Evolutionary conservation across 148 eudicot species (phyloP), one percentile per base, ranked within the genome.

Genomic region (Fagopyrum esculentum): DNA sequence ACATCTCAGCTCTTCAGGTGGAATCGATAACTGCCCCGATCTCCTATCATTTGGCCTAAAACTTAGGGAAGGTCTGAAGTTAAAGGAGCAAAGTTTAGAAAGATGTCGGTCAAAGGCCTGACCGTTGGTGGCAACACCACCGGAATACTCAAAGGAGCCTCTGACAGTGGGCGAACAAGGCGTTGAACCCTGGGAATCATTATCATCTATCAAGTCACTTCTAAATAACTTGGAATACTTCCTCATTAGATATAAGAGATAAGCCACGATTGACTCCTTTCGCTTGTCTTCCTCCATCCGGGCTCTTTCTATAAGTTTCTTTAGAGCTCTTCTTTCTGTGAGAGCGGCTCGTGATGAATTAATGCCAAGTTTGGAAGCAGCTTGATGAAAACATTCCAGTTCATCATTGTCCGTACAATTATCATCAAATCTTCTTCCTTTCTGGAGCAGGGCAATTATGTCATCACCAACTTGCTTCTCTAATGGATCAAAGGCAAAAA

Each of bases 101-200:
- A 92, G 69, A 48, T 92, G 96, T 16, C 88, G 80, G 50, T 90
- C 98, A 77, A 95, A 89, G 29, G 89, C 85, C 70, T 82, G 86
- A 64, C 78, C 79, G 74, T 82, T 70, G 78, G 79, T 74, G 9
- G 74, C 83, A 51, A 78, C 80, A 45, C 80, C 72, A 73, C 79
- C 56, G 19, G 76, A 79, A 76, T 90, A 87, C 73, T 87, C 93
- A 12, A 88, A 82, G 74, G 89, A 81, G 77, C 89, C 94, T 71
- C 84, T 85, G 40, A 95, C 83, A 50, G 99, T 89, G 6, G 99
- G 99, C 48, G 99, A 95, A 85, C 99, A 92, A 73, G 99, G 99
- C 22, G 97, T 92, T 57, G 99, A 95, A 19, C 99, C 98, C 82
- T 95, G 99, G 72, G 99, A 95, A 77, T 95, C 99, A 74, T 89